A percentile compares a stretch with the other conserved stretches of the same genome.
phyloP scores from a whole-genome alignment of 257 asterid species.

The Catharanthus roseus region DNA sequence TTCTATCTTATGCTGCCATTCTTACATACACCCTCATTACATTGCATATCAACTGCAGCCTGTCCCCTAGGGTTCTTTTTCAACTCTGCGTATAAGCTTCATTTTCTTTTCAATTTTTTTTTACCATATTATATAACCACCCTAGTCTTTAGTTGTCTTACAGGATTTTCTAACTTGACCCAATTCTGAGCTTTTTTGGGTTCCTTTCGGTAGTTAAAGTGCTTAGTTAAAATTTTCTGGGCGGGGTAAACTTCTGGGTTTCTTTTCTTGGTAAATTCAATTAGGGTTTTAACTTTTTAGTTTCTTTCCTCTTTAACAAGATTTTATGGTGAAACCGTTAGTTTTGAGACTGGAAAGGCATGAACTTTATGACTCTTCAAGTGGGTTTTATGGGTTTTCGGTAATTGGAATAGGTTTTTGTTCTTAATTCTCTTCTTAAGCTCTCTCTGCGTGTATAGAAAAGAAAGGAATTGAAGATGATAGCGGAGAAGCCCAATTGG shows the following conservation, averaged over 20 bases:
- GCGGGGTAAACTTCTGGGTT: background rate
- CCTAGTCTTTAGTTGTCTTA: background rate
- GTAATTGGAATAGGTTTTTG: slow-evolving; percentile 10
- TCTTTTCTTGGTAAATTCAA: slow-evolving; percentile 8
- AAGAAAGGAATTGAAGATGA: slow-evolving; percentile 44
- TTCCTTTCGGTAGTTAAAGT: slow-evolving; percentile 2
- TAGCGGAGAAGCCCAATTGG: slow-evolving; percentile 89
- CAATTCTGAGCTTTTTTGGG: slow-evolving; percentile 6
- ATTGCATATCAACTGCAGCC: no score
- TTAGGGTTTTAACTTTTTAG: slow-evolving; percentile 22
- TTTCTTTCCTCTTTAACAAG: slow-evolving; percentile 7
- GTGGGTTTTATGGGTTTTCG: slow-evolving; percentile 35
- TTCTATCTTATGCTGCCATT: background rate
- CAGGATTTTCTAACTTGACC: background rate
- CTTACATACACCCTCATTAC: background rate
- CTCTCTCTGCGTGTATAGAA: slow-evolving; percentile 9
- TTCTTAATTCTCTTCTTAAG: background rate
- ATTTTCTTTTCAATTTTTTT: background rate
- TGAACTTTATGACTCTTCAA: slow-evolving; percentile 18
- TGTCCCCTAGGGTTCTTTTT: slow-evolving; percentile 5
- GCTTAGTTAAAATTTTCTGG: background rate
- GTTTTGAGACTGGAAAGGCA: slow-evolving; percentile 22
- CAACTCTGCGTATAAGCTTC: background rate
- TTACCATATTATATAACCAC: background rate
- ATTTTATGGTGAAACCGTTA: slow-evolving; percentile 4